Conservation (phyloP, 23 red algal species). For the Gracilaria gracilis region DNA sequence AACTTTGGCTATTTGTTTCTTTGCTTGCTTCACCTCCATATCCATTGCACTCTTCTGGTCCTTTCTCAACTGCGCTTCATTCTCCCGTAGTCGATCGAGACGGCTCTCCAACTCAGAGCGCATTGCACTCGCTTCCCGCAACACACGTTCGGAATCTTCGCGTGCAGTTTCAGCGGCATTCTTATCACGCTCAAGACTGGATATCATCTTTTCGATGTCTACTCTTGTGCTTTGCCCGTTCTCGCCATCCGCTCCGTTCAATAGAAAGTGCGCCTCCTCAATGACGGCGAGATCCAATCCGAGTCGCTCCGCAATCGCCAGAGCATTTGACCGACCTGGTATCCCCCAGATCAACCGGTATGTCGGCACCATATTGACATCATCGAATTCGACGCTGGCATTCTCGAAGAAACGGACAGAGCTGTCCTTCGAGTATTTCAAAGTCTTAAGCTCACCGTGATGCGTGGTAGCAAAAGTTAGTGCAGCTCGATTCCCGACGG, state of each 20-base stretch:
- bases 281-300: constrained; percentile 63
- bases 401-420: constrained; percentile 85
- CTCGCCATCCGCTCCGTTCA: constrained; percentile 27
- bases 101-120: constrained; percentile 58
- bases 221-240: constrained; percentile 22
- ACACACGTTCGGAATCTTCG: constrained; percentile 42
- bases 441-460: constrained; percentile 94
- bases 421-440: constrained; percentile 75
- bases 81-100: constrained; percentile 31
- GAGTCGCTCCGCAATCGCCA: constrained; percentile 88
- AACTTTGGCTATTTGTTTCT: constrained; percentile 70
- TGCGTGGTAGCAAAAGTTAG: constrained; percentile 97
- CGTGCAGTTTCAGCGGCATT: constrained; percentile 52
- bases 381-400: constrained; percentile 96
- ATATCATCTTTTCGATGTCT: constrained; percentile 74
- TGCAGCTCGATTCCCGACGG: constrained; percentile 52
- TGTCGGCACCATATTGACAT: constrained; percentile 79
- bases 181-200: constrained; percentile 66
- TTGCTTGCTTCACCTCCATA: constrained; percentile 68
- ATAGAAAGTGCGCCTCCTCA: constrained; percentile 51
- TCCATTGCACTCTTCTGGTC: constrained; percentile 56
- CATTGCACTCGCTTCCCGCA: constrained; percentile 42
- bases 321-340: constrained; percentile 88
- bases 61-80: constrained; percentile 61
- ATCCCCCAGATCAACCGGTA: constrained; percentile 97